A percentile compares a stretch with the other conserved stretches of the same genome.
Conservation (phyloP, 2,329 filamentous ascomycete species). For the Ampelomyces quisqualis region DNA sequence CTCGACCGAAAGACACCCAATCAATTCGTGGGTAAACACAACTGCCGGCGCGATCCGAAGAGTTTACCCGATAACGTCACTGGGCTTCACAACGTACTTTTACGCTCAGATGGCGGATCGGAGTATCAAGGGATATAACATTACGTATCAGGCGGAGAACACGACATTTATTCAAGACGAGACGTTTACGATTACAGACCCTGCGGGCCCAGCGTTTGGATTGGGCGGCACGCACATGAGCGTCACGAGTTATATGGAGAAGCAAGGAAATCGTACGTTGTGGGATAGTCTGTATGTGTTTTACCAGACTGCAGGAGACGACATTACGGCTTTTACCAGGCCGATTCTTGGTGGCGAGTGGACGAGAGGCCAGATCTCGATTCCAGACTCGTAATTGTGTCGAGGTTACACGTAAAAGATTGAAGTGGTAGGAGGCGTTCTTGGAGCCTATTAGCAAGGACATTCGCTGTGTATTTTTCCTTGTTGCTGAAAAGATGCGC, state of each 20-base stretch:
- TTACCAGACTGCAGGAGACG: slow-evolving; percentile 32
- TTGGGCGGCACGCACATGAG: slow-evolving; percentile 46
- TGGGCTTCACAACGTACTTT: slow-evolving; percentile 48
- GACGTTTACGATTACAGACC: slow-evolving; percentile 37
- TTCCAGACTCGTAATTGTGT: slow-evolving; percentile 23
- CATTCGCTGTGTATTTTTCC: not conserved
- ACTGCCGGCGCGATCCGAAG: slow-evolving; percentile 32
- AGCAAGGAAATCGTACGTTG: slow-evolving; percentile 16
- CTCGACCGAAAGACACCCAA: slow-evolving; percentile 38
- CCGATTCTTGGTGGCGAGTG: slow-evolving; percentile 29
- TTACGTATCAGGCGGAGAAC: slow-evolving; percentile 44
- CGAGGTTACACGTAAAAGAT: not conserved
- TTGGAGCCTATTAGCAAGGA: not conserved
- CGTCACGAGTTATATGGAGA: slow-evolving; percentile 38
- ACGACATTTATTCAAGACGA: slow-evolving; percentile 34
- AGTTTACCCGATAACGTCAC: slow-evolving; percentile 43
- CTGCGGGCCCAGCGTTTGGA: slow-evolving; percentile 29
- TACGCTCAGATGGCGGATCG: slow-evolving; percentile 45
- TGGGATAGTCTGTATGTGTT: slow-evolving; percentile 39
- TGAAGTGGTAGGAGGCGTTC: not conserved
- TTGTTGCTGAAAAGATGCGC: not conserved
- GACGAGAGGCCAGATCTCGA: slow-evolving; percentile 27
- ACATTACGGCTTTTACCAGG: slow-evolving; percentile 35
- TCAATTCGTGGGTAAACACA: slow-evolving; percentile 44
- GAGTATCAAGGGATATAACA: slow-evolving; percentile 44